A percentile compares a stretch with the other conserved stretches of the same genome.
Conservation (phyloP, 148 eudicot species). For the Cornus florida region DNA sequence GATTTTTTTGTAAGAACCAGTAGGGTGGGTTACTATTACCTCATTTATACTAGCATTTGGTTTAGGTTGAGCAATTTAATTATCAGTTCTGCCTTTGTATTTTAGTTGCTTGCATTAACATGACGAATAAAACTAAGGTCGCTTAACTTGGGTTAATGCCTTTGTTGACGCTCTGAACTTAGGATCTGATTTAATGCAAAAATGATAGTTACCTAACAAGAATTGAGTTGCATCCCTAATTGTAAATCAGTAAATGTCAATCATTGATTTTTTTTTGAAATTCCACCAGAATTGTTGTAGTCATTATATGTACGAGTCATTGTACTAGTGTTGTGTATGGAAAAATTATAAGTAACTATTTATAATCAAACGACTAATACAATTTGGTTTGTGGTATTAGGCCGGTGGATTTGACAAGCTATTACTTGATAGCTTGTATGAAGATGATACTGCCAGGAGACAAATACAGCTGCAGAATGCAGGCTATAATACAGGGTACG, state of each 20-base stretch:
- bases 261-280: not conserved
- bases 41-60: not conserved
- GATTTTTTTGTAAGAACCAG: not conserved
- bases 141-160: not conserved
- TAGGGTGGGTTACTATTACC: not conserved
- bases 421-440: slow-evolving; percentile 86
- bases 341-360: not conserved
- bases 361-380: not conserved
- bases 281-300: not conserved
- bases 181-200: not conserved
- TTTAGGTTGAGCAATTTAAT: not conserved
- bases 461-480: slow-evolving; percentile 76
- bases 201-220: not conserved
- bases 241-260: not conserved
- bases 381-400: slow-evolving; percentile 26
- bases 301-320: not conserved
- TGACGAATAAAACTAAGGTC: too few relatives aligned
- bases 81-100: not conserved
- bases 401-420: slow-evolving; percentile 88
- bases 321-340: not conserved
- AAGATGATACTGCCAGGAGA: slow-evolving; percentile 74
- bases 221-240: not conserved
- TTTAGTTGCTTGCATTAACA: not conserved
- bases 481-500: slow-evolving; percentile 58
- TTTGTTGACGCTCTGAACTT: too few relatives aligned